A percentile compares a stretch with the other conserved stretches of the same genome.
phyloP scores from a whole-genome alignment of 2,329 filamentous ascomycete species.

The Colletotrichum gigasporum region DNA sequence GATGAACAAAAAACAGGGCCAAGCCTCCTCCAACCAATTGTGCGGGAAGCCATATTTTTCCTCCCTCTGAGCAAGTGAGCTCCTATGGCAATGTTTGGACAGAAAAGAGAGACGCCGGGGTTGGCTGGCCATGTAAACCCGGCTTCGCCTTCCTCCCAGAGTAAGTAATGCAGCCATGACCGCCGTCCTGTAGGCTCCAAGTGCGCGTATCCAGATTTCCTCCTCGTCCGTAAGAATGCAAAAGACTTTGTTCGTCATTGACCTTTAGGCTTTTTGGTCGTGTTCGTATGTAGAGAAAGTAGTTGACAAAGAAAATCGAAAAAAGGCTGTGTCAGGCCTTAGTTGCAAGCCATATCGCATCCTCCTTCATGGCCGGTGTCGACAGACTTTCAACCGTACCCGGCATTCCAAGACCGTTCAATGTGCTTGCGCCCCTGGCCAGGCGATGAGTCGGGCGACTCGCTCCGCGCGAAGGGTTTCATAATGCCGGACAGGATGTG shows the following conservation, averaged over 20 bases:
- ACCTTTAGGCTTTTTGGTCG: slow-evolving; percentile 10
- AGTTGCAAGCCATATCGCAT: not conserved
- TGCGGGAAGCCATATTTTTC: not conserved
- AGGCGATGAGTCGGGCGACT: slow-evolving; percentile 47
- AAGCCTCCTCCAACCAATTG: not conserved
- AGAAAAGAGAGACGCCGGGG: slow-evolving; percentile 21
- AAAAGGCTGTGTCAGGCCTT: not conserved
- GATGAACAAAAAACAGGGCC: not conserved
- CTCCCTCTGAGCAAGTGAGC: not conserved
- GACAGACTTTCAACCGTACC: not conserved
- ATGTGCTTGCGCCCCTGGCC: slow-evolving; percentile 27
- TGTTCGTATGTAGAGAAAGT: slow-evolving; percentile 9
- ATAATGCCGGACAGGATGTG: slow-evolving; percentile 56
- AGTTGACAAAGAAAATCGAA: slow-evolving; percentile 9
- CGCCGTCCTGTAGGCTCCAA: slow-evolving; percentile 17
- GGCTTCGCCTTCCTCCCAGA: slow-evolving; percentile 6
- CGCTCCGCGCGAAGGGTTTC: slow-evolving; percentile 51
- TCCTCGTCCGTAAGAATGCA: slow-evolving; percentile 18
- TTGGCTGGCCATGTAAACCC: not conserved
- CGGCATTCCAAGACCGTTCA: slow-evolving; percentile 26
- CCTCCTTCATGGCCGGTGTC: not conserved
- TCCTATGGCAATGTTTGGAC: not conserved
- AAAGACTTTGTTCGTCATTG: slow-evolving; percentile 11
- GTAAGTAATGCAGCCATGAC: slow-evolving; percentile 12
- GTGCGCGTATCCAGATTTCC: slow-evolving; percentile 19